phyloP scores from a whole-genome alignment of 2,329 filamentous ascomycete species.

The Calcarisporium arbuscula region DNA sequence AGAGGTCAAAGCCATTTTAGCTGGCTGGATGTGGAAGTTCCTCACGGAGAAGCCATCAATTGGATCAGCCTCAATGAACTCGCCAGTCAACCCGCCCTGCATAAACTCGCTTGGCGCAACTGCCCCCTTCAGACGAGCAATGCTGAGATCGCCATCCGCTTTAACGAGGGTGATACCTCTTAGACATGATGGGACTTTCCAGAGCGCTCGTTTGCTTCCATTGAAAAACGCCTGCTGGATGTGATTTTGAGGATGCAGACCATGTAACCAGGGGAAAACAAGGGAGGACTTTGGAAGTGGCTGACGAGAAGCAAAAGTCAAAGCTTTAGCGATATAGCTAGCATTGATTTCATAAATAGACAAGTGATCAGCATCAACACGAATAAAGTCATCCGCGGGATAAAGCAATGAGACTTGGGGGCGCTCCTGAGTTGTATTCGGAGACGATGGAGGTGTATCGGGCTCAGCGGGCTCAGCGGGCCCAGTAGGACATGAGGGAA shows the following conservation, averaged over 20 bases:
- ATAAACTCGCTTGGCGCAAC: conserved; percentile 77
- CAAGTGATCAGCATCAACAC: conserved; percentile 44
- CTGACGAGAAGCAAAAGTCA: conserved; percentile 71
- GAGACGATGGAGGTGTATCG: conserved; percentile 61
- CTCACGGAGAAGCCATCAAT: conserved; percentile 87
- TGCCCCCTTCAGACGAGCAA: conserved; percentile 77
- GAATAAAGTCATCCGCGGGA: conserved; percentile 60
- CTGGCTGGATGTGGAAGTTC: conserved; percentile 94
- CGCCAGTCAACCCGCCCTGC: conserved; percentile 38
- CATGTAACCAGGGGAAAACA: conserved; percentile 96
- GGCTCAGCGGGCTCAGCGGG: conserved; percentile 50
- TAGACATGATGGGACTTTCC: conserved; percentile 65
- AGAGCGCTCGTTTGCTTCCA: conserved; percentile 63
- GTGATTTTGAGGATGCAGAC: conserved; percentile 80
- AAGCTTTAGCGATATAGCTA: conserved; percentile 59
- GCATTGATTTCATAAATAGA: conserved; percentile 69
- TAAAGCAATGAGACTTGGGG: conserved; percentile 65
- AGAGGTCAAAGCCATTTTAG: conserved; percentile 79
- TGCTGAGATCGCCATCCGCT: conserved; percentile 70
- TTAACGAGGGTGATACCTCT: conserved; percentile 83
- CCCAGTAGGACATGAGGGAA: conserved; percentile 83
- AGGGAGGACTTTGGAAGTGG: conserved; percentile 77
- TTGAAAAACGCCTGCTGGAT: conserved; percentile 88
- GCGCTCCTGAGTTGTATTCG: conserved; percentile 46
- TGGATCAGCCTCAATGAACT: conserved; percentile 81